Conservation (phyloP, 2,329 filamentous ascomycete genomes). For the Scytalidium sp. region DNA sequence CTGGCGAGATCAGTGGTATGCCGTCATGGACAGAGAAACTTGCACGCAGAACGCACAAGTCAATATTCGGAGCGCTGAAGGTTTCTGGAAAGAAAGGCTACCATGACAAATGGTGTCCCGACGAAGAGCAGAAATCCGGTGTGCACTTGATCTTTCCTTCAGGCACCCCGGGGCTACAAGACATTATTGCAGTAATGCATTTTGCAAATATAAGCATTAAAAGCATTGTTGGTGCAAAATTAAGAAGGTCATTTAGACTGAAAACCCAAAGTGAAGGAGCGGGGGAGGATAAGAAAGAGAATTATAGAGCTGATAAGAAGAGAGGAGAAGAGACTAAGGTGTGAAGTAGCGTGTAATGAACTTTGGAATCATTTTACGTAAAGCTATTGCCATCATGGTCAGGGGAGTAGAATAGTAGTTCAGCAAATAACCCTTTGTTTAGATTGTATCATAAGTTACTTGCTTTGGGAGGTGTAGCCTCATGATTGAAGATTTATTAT, state of each 20-base stretch:
- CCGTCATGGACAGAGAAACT: slow-evolving; percentile 22
- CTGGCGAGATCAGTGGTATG: slow-evolving; percentile 32
- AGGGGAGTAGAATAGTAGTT: too few relatives aligned
- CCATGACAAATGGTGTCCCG: slow-evolving; percentile 36
- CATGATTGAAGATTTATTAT: too few relatives aligned
- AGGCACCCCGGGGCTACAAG: slow-evolving; percentile 26
- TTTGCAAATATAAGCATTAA: slow-evolving; percentile 35
- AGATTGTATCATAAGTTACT: not conserved
- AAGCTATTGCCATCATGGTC: too few relatives aligned
- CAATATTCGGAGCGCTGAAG: slow-evolving; percentile 29
- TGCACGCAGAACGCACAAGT: slow-evolving; percentile 28
- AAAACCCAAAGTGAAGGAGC: too few relatives aligned
- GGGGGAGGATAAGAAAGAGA: too few relatives aligned
- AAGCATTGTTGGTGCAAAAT: too few relatives aligned
- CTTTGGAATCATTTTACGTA: too few relatives aligned
- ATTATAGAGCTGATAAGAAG: too few relatives aligned
- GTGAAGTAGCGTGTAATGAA: slow-evolving; percentile 6
- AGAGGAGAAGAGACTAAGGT: slow-evolving; percentile 4
- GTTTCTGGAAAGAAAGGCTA: slow-evolving; percentile 36
- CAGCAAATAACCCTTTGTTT: not conserved
- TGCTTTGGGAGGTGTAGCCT: not conserved
- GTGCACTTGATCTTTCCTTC: slow-evolving; percentile 34
- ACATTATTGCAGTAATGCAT: slow-evolving; percentile 32
- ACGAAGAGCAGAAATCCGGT: slow-evolving; percentile 26
- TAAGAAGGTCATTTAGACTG: too few relatives aligned